Percentiles rank a stretch among this genome's conserved stretches.
These are phyloP conservation scores for Fusarium sublunatum DNA, from an alignment of 2,329 filamentous ascomycete genomes.

Conservation along the genomic window DNA sequence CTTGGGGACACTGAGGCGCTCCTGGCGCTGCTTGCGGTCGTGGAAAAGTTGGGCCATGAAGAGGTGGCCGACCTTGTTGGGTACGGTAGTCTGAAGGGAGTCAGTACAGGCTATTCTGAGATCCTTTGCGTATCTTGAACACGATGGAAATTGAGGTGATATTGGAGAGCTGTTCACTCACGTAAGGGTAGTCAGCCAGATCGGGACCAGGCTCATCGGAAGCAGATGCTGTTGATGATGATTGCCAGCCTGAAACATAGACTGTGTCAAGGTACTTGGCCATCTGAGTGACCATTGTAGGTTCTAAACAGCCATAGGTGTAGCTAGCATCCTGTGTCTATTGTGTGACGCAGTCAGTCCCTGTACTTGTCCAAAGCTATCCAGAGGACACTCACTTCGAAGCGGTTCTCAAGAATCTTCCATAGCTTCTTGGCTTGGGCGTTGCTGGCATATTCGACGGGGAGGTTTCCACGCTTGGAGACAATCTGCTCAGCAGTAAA, in stretches of 20 bases:
- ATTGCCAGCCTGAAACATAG: conserved; percentile 99
- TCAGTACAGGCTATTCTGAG: conserved; percentile 11
- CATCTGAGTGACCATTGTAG: conserved; percentile 99
- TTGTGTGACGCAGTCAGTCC: conserved; percentile 12
- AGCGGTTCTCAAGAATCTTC: conserved; percentile 86
- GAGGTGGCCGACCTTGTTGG: conserved; percentile 96
- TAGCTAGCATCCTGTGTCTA: conserved; percentile 87
- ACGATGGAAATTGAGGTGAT: not conserved
- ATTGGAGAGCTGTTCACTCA: conserved; percentile 55
- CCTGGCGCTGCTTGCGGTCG: conserved; percentile 98
- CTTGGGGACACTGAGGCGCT: conserved; percentile 82
- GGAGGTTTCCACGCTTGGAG: conserved; percentile 90
- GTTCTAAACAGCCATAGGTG: conserved; percentile 97
- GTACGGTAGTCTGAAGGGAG: conserved; percentile 86
- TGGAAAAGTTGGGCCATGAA: conserved; percentile 99
- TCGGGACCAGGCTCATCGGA: conserved; percentile 97
- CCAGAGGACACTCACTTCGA: conserved; percentile 69
- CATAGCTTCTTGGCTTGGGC: conserved; percentile 93
- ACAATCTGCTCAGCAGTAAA: conserved; percentile 98
- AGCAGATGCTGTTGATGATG: conserved; percentile 92
- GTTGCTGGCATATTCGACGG: conserved; percentile 92
- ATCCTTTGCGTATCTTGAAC: not conserved
- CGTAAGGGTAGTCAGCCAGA: conserved; percentile 96
- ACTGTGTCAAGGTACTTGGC: conserved; percentile 98
- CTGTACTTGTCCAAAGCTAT: not conserved